Percentiles rank a stretch among this genome's conserved stretches.
These are phyloP conservation scores for Cutaneotrichosporon arboriforme DNA, from an alignment of 1,284 basidiomycete genomes.

Conservation along the genomic window DNA sequence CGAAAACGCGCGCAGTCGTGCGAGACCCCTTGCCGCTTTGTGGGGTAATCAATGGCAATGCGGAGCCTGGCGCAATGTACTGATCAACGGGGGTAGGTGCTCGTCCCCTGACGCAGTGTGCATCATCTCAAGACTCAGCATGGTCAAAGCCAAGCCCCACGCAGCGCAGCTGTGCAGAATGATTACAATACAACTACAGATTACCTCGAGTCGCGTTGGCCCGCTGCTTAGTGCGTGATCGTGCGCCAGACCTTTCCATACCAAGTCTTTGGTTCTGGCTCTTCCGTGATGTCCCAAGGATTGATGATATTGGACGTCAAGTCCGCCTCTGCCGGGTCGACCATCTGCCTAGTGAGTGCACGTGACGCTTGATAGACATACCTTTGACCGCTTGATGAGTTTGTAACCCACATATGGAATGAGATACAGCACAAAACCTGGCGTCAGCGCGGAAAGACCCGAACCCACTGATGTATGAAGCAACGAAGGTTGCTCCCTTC, in stretches of 20 bases:
- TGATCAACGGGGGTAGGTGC: too few species aligned
- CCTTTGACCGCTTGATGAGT: slow-evolving; percentile 29
- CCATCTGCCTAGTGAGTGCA: slow-evolving; percentile 1
- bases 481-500: slow-evolving; percentile 8
- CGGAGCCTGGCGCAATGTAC: too few species aligned
- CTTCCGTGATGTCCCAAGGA: slow-evolving; percentile 14
- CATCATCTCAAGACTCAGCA: too few species aligned
- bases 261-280: slow-evolving; percentile 11
- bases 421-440: slow-evolving; percentile 56
- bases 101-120: too few species aligned
- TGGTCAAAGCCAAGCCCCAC: too few species aligned
- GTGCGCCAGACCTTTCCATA: slow-evolving; percentile 8
- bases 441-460: neutral
- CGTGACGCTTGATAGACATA: neutral
- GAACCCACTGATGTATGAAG: slow-evolving; percentile 30
- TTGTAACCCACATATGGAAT: slow-evolving; percentile 58
- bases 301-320: slow-evolving; percentile 15
- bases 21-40: too few species aligned
- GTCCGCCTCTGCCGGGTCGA: slow-evolving; percentile 8
- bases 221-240: neutral
- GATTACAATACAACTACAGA: too few species aligned
- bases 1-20: too few species aligned
- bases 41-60: too few species aligned
- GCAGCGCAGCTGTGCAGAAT: too few species aligned
- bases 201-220: too few species aligned